These are phyloP conservation scores for Vachellia pachyceras DNA, from an alignment of 306 rosid genomes.

Conservation along the genomic window DNA sequence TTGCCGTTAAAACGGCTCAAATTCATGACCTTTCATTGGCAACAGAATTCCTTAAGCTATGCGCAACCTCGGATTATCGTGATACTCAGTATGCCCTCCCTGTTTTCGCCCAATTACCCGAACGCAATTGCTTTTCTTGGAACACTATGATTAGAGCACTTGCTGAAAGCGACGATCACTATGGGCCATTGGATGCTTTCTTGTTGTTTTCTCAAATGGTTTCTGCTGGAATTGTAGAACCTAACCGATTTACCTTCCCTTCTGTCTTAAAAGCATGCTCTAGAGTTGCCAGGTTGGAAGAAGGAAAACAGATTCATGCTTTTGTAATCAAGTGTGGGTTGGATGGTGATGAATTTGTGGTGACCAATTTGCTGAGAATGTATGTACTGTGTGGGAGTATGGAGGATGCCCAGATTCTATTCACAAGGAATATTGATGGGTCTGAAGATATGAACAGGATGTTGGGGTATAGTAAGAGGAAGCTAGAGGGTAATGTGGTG, in stretches of 20 bases:
- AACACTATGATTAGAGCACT: constrained; percentile 73
- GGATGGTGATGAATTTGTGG: constrained; percentile 62
- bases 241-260: constrained; percentile 74
- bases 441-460: constrained; percentile 26
- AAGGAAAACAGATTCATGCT: constrained; percentile 77
- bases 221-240: constrained; percentile 52
- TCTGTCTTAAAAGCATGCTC: constrained; percentile 78
- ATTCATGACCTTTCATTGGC: constrained; percentile 62
- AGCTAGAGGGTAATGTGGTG: constrained; percentile 66
- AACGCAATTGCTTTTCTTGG: constrained; percentile 74
- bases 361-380: constrained; percentile 72
- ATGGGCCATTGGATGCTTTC: constrained; percentile 45
- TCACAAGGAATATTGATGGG: constrained; percentile 48
- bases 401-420: constrained; percentile 63
- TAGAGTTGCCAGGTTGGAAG: constrained; percentile 44
- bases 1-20: constrained; percentile 63
- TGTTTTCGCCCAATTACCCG: constrained; percentile 50
- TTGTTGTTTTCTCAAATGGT: constrained; percentile 56
- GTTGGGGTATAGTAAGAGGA: constrained; percentile 44
- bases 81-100: constrained; percentile 48
- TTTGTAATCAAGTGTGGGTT: constrained; percentile 69
- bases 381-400: constrained; percentile 67
- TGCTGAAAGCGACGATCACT: constrained; percentile 49
- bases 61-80: constrained; percentile 54
- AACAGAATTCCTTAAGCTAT: constrained; percentile 60